Evolutionary conservation across 768 basidiomycete genomes (phyloP), one percentile per base, ranked within the genome.

Genomic region (Lactarius evosmus): DNA sequence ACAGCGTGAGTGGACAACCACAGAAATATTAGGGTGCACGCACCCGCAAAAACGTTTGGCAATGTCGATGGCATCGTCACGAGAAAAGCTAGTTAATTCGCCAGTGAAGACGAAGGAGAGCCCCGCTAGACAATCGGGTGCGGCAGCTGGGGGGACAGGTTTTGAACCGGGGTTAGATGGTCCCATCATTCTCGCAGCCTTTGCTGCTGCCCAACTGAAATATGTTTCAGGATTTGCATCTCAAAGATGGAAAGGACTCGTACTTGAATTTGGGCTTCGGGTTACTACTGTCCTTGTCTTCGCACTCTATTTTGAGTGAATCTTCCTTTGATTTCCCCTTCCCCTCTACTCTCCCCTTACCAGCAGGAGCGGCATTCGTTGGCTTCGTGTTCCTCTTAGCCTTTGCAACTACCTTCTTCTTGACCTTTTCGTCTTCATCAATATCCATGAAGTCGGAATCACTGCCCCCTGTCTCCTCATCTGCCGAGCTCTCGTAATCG

Each of bases 21-120:
- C 19, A 38, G 41, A 32, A 60, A 41, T 58, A 30, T 30, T n/a
- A 17, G 54, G 2, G 27, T n/a, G 7, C 19, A 59, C 91, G 66
- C 55, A 94, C 95, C 87, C 95, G 69, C 94, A 94, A 71, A 86
- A 94, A 5, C 95, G 91, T 74, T 99, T 98, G 0, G 89, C 96
- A 7, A 96, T 74, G 69, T 96, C 94, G 30, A 79, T 72, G 0
- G 92, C 88, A 69, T 97, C 95, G 2, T 98, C 93, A 40, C 97
- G 82, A 1, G 92, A 86, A 67, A 98, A 86, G 63, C 88, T 89
- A 53, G 82, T 84, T 52, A 98, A 76, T 69, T 99, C 96, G 17
- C 95, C 97, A 0, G 97, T 98, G 68, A 99, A 99, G 25, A 99
- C 96, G 71, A 99, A 89, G 0, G 93, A 82, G 27, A 98, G 79